Evolutionary conservation across 1,284 basidiomycete genomes (phyloP), one percentile per base, ranked within the genome.

Genomic region (Rhodotorula mucilaginosa): DNA sequence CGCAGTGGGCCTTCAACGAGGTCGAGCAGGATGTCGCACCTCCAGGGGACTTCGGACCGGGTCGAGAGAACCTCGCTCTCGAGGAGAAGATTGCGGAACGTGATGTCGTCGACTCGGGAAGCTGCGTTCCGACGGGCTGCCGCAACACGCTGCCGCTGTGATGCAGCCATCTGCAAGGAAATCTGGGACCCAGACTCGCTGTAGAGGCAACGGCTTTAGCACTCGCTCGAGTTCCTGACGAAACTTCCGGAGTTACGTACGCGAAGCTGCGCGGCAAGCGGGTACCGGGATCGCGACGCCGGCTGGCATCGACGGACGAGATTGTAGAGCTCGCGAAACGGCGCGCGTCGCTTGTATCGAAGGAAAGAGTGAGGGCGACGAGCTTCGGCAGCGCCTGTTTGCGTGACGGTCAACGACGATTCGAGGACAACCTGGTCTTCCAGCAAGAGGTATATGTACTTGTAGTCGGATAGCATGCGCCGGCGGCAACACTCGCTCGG

Each of bases 31-130:
- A 88, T 86, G 5, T 97, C 93, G 78, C 90, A 91, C 78, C 91
- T 93, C 97, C 97, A 99, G 78, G 91, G 94, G 5, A 86, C 88
- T 77, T 93, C 88, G 76, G 99, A 96, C 79, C 93, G 93, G 16
- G 89, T 90, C 48, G 90, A 83, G 83, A 93, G 90, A 34, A 97
- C 90, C 87, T 93, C 90, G 3, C 92, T 91, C 76, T 96, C 92
- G 49, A 94, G 84, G 65, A 97, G 83, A 68, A 86, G 68, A 49
- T 87, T 19, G 87, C 84, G 92, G 81, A 96, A 97, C 3, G 74
- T 52, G 34, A 67, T 57, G 66, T 97, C 94, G 78, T 97, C 94
- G 86, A 97, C 92, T 81, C 93, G 90, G 87, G 97, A 89, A 66
- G 89, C 90, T 77, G 91, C 86, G 76, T 92, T 92, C 61, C 96